phyloP scores from a whole-genome alignment of 2,329 filamentous ascomycete genomes.

The Phialophora expanda region DNA sequence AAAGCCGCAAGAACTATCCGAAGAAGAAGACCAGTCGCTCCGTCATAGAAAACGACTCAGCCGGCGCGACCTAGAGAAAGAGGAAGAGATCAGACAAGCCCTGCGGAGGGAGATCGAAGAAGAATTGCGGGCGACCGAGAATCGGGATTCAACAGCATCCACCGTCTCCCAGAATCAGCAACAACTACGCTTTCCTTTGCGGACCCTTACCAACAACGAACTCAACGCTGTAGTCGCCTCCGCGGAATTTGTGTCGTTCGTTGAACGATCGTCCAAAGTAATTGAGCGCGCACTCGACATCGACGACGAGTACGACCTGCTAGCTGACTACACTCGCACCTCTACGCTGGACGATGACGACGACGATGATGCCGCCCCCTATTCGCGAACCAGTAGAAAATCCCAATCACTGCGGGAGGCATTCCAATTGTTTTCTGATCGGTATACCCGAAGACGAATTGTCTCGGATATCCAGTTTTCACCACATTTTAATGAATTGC shows the following conservation, averaged over 20 bases:
- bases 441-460: conserved; percentile 98
- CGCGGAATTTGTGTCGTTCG: conserved; percentile 91
- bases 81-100: conserved; percentile 86
- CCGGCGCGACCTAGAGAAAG: conserved; percentile 77
- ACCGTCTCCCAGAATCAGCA: conserved; percentile 52
- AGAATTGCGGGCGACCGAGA: conserved; percentile 73
- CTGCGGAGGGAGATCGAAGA: conserved; percentile 90
- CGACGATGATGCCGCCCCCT: conserved; percentile 67
- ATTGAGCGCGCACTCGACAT: conserved; percentile 88
- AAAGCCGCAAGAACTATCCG: conserved; percentile 61
- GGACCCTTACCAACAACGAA: conserved; percentile 82
- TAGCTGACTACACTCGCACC: conserved; percentile 89
- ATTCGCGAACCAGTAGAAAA: conserved; percentile 37
- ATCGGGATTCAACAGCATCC: conserved; percentile 45
- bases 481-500: conserved; percentile 82
- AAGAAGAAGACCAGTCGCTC: conserved; percentile 67
- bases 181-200: conserved; percentile 70
- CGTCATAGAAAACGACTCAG: conserved; percentile 74
- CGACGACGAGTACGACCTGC: conserved; percentile 92
- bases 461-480: conserved; percentile 95
- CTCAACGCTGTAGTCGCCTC: conserved; percentile 88
- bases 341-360: conserved; percentile 62
- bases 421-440: conserved; percentile 89
- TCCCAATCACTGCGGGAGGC: conserved; percentile 69
- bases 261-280: conserved; percentile 94